Evolutionary conservation across 495 filamentous ascomycete genomes (phyloP), one percentile per base, ranked within the genome.

Genomic region (Penicillium odoratum): DNA sequence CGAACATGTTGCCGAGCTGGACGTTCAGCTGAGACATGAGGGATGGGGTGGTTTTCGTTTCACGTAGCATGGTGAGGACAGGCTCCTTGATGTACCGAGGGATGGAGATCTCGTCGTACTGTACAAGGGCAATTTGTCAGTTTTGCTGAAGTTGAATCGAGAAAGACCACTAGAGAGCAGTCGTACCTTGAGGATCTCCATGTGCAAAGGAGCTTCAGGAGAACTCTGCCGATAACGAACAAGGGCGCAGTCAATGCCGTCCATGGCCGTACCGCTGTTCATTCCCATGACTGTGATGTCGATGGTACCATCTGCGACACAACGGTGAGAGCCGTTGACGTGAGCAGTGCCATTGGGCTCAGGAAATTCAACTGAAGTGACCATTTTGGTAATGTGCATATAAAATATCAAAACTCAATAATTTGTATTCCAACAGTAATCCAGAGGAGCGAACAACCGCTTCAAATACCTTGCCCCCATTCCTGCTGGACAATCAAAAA

Each of bases 1-100:
- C 76, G 56, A 83, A 83, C 11, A 73, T 75, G 66, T 82, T 79
- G 18, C 79, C 79, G 9, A 82, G 68, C 36, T 72, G 69, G 16
- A 82, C 79, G 53, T 83, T 81, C 43, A 83, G 74, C 58, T 83
- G 75, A 25, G 76, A 78, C 18, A 82, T 53, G 58, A 81, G 79
- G 11, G 75, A 75, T 3, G 78, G 78, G 3, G 77, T 77, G 6
- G 80, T 82, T 30, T 69, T 69, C 57, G 81, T 79, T 64, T 77
- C 72, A 21, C 78, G 71, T 50, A 83, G 81, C 69, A 83, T 81
- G 54, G 74, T 75, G 71, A 83, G 77, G 7, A 82, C 77, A 68
- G 74, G 74, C 58, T 78, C 80, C 69, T 85, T 85, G 60, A 84
- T 82, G 16, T 59, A 65, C 13, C 69, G 75, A 38, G 78, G 73